These are phyloP conservation scores for Leucosporidium scottii DNA, from an alignment of 768 basidiomycete species.

Conservation along the genomic window DNA sequence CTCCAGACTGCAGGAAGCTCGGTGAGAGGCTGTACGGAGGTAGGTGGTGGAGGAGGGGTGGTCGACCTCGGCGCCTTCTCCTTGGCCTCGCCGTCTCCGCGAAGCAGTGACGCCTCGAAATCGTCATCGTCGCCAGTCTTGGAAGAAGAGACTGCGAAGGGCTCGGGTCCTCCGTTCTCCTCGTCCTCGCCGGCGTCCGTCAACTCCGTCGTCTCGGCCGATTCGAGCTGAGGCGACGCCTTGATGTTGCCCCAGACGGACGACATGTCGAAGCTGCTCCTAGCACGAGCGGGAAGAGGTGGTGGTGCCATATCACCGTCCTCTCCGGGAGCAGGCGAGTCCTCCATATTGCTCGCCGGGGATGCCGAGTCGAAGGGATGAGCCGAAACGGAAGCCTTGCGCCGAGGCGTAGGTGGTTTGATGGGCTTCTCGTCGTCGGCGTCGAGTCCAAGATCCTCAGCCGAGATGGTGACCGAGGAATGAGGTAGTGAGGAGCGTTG, in stretches of 20 bases:
- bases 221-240: constrained; percentile 19
- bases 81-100: constrained; percentile 7
- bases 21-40: constrained; percentile 1
- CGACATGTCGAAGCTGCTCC: constrained; percentile 33
- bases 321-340: not conserved
- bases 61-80: not conserved
- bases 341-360: not conserved
- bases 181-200: constrained; percentile 4
- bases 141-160: constrained; percentile 19
- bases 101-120: constrained; percentile 76
- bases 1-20: constrained; percentile 29
- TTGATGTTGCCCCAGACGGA: constrained; percentile 35
- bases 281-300: constrained; percentile 1
- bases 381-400: not conserved
- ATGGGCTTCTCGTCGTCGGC: not conserved
- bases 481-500: not conserved
- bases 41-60: not conserved
- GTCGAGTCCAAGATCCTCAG: constrained; percentile 7
- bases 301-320: constrained; percentile 2
- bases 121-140: constrained; percentile 60
- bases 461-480: constrained; percentile 2
- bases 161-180: constrained; percentile 17
- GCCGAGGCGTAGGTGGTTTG: no score
- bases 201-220: constrained; percentile 1
- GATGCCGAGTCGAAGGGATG: not conserved